A percentile compares a stretch with the other conserved stretches of the same genome.
phyloP scores from a whole-genome alignment of 2,329 filamentous ascomycete species.

The Colletotrichum coccodes region DNA sequence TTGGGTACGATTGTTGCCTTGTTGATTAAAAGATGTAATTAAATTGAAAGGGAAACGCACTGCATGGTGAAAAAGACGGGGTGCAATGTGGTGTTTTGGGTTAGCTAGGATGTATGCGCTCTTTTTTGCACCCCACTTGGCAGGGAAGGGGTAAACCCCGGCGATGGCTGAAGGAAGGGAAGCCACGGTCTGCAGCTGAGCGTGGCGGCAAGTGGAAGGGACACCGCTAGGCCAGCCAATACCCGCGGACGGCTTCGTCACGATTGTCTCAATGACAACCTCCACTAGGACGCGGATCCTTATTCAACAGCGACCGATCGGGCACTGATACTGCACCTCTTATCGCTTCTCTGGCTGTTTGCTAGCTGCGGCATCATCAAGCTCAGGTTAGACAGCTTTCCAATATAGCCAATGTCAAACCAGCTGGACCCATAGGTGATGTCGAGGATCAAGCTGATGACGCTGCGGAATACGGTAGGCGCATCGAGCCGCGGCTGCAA shows the following conservation, averaged over 20 bases:
- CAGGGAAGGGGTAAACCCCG: slow-evolving; percentile 24
- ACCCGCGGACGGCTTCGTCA: slow-evolving; percentile 11
- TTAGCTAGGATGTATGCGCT: too few relatives aligned
- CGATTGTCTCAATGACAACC: neutral
- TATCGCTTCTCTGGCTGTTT: neutral
- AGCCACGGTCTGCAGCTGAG: slow-evolving; percentile 17
- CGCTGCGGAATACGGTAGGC: neutral
- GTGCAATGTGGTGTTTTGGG: too few relatives aligned
- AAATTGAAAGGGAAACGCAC: too few relatives aligned
- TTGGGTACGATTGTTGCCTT: too few relatives aligned
- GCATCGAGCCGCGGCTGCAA: slow-evolving; percentile 1
- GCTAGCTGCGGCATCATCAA: neutral
- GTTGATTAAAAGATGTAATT: too few relatives aligned
- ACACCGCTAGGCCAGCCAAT: neutral
- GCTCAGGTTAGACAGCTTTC: neutral
- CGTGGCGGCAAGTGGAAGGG: neutral
- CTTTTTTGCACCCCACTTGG: too few relatives aligned
- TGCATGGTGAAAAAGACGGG: too few relatives aligned
- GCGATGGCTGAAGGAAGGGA: neutral
- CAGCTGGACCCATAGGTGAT: neutral
- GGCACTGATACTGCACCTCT: neutral
- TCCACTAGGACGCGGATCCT: slow-evolving; percentile 3
- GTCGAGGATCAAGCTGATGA: neutral
- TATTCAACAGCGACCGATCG: neutral
- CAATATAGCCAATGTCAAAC: neutral